Conservation (phyloP, 306 rosid species). For the Quercus robur region DNA sequence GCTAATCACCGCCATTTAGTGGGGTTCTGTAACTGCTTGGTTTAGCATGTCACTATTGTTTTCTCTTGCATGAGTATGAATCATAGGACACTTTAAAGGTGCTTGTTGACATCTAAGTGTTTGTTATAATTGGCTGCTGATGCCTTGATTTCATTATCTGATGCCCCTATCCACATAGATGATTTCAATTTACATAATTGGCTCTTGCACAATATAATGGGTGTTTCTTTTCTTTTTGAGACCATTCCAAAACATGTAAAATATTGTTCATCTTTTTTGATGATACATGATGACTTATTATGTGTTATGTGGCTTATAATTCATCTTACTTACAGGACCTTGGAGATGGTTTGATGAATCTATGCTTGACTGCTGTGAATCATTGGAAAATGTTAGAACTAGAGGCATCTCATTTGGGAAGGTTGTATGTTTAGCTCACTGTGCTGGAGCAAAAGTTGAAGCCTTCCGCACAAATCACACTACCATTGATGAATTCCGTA, state of each 20-base stretch:
- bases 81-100: not conserved
- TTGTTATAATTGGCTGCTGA: not conserved
- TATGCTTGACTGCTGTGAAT: slow-evolving; percentile 94
- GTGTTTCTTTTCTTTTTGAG: not conserved
- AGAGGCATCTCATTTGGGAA: slow-evolving; percentile 90
- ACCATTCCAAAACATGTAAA: not conserved
- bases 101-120: not conserved
- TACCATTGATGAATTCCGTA: slow-evolving; percentile 64
- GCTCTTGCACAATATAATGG: not conserved
- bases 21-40: not conserved
- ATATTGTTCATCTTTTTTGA: not conserved
- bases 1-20: not conserved
- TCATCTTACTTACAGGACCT: slow-evolving; percentile 55
- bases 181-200: not conserved
- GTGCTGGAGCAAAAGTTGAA: slow-evolving; percentile 96
- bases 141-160: not conserved
- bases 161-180: too few species aligned
- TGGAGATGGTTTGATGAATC: slow-evolving; percentile 99
- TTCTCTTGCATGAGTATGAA: not conserved
- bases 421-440: slow-evolving; percentile 84
- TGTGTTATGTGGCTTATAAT: not conserved
- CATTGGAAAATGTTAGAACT: slow-evolving; percentile 74
- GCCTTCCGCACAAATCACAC: slow-evolving; percentile 70
- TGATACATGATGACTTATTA: not conserved
- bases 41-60: not conserved